A percentile compares a stretch with the other conserved stretches of the same genome.
Conservation (phyloP, 2,329 filamentous ascomycete genomes). For the Dendryphion nanum region DNA sequence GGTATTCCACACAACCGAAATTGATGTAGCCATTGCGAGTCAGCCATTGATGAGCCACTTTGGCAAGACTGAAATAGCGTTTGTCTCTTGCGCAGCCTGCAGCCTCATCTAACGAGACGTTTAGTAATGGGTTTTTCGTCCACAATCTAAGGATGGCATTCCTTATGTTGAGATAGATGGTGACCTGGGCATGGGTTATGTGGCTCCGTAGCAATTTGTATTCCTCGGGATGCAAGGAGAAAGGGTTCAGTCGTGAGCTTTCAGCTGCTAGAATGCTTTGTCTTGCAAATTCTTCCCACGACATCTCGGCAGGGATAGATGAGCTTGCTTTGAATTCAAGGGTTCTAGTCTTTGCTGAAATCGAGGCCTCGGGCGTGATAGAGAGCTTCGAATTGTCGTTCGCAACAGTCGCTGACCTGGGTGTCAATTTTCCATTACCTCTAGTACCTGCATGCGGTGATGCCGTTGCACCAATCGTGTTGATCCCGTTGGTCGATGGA, state of each 20-base stretch:
- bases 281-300: conserved; percentile 76
- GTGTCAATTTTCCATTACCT: neutral
- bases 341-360: conserved; percentile 20
- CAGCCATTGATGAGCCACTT: conserved; percentile 89
- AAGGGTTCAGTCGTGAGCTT: conserved; percentile 84
- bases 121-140: conserved; percentile 80
- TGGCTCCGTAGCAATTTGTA: conserved; percentile 77
- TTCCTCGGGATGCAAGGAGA: conserved; percentile 80
- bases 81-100: conserved; percentile 84
- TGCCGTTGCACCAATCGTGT: too few species aligned
- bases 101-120: conserved; percentile 80
- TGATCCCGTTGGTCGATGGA: too few species aligned
- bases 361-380: conserved; percentile 16
- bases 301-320: conserved; percentile 76
- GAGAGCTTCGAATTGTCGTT: conserved; percentile 21
- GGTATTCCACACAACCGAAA: conserved; percentile 84
- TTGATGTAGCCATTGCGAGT: conserved; percentile 92
- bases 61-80: conserved; percentile 86
- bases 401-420: conserved; percentile 32
- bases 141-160: conserved; percentile 92
- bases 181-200: conserved; percentile 85
- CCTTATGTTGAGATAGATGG: conserved; percentile 91
- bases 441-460: too few species aligned
- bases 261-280: conserved; percentile 90
- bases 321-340: conserved; percentile 59